Conservation (phyloP, 306 rosid genomes). For the Clitoria ternatea region DNA sequence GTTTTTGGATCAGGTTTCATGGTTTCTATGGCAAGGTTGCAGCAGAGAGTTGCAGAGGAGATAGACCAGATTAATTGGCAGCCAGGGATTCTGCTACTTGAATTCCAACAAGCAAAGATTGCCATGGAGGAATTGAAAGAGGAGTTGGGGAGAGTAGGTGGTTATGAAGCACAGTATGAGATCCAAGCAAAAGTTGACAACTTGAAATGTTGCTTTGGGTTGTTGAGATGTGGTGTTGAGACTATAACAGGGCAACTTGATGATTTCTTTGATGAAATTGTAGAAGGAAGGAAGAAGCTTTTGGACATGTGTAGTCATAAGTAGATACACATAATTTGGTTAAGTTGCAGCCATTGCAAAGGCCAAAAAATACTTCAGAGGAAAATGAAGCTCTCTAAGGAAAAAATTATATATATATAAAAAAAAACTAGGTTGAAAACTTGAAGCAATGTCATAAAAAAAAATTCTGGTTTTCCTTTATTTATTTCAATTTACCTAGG, state of each 20-base stretch:
- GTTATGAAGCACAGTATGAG: constrained; percentile 18
- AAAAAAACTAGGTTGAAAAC: not conserved
- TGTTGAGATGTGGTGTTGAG: constrained; percentile 60
- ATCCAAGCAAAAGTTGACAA: constrained; percentile 39
- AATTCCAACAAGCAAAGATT: constrained; percentile 44
- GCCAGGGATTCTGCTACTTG: constrained; percentile 52
- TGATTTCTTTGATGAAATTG: constrained; percentile 79
- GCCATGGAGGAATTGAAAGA: constrained; percentile 47
- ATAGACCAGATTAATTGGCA: constrained; percentile 39
- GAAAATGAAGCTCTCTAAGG: not conserved
- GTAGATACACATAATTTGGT: constrained; percentile 25
- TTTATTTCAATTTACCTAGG: not conserved
- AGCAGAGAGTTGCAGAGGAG: constrained; percentile 46
- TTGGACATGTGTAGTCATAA: constrained; percentile 58
- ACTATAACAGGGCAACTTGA: constrained; percentile 55
- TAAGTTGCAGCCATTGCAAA: not conserved
- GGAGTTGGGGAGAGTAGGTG: constrained; percentile 41
- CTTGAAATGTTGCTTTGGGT: constrained; percentile 47
- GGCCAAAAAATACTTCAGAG: not conserved
- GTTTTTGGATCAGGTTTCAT: constrained; percentile 40
- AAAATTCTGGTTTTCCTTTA: not conserved
- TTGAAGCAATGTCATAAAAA: not conserved
- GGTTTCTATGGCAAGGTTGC: constrained; percentile 43
- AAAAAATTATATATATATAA: not conserved
- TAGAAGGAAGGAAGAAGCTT: constrained; percentile 67